Conservation (phyloP, 208 protist genomes). For the Naegleria fowleri region DNA sequence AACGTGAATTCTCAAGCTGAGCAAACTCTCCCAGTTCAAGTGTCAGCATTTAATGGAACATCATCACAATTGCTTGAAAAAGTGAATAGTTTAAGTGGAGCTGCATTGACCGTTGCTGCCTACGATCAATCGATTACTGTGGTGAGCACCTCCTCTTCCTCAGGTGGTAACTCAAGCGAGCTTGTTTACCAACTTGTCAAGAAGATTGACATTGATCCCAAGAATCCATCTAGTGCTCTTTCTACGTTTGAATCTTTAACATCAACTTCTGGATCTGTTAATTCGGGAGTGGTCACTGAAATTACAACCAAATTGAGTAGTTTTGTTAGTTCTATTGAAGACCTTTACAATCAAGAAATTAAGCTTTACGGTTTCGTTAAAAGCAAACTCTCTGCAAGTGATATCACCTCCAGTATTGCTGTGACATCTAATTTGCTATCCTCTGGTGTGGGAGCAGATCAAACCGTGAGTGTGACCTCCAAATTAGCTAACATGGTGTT, state of each 20-base stretch:
- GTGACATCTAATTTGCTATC: not conserved
- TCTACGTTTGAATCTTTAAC: not conserved
- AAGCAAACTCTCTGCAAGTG: not conserved
- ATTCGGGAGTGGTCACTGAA: not conserved
- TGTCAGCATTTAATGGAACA: not conserved
- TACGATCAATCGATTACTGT: not conserved
- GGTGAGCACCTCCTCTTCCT: too few species aligned
- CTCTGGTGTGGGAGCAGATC: not conserved
- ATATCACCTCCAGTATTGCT: not conserved
- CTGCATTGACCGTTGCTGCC: not conserved
- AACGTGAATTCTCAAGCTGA: not conserved
- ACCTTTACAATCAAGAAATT: not conserved
- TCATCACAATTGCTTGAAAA: not conserved
- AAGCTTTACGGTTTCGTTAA: not conserved
- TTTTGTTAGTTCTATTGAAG: not conserved
- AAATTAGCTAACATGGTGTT: not conserved
- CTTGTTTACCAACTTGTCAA: not conserved
- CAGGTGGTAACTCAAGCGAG: not conserved
- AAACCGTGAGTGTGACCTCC: not conserved
- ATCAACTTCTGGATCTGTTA: not conserved
- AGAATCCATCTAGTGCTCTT: not conserved
- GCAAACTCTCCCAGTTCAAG: not conserved
- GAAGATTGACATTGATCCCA: not conserved
- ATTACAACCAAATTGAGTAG: not conserved
- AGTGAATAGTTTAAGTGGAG: not conserved